A percentile compares a stretch with the other conserved stretches of the same genome.
phyloP scores from a whole-genome alignment of 2,329 filamentous ascomycete species.

The Fusarium pseudonygamai region DNA sequence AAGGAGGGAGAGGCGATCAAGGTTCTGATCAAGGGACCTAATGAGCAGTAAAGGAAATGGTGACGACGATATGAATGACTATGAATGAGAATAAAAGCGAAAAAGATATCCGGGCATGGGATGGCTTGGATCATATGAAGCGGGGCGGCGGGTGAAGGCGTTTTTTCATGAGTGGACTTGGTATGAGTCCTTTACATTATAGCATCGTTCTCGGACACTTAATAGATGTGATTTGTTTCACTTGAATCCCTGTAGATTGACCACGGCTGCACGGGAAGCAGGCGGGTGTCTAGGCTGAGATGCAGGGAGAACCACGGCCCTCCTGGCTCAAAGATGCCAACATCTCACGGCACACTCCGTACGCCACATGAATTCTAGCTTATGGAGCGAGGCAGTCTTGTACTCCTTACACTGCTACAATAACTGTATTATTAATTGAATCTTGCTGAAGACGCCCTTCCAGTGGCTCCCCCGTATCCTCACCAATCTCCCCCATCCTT shows the following conservation, averaged over 20 bases:
- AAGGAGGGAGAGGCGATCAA: slow-evolving; percentile 83
- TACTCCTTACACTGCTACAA: no score
- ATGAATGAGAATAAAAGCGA: slow-evolving; percentile 1
- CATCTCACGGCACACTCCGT: no score
- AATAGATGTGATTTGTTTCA: slow-evolving; percentile 18
- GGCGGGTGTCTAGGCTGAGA: background rate
- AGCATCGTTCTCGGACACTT: background rate
- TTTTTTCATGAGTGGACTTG: slow-evolving; percentile 18
- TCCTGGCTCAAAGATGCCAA: background rate
- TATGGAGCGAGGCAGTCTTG: background rate
- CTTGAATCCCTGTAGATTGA: background rate
- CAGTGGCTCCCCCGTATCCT: background rate
- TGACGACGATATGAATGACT: slow-evolving; percentile 19
- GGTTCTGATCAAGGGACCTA: slow-evolving; percentile 72
- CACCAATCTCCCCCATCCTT: background rate
- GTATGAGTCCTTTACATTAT: background rate
- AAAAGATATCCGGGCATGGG: background rate
- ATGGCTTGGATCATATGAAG: background rate
- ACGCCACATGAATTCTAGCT: no score
- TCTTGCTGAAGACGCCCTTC: background rate
- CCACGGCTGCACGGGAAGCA: background rate
- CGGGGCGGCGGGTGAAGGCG: slow-evolving; percentile 20
- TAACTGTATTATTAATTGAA: background rate
- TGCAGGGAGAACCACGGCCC: background rate
- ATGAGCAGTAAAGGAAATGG: slow-evolving; percentile 58